Base-by-base conservation (phyloP, 495 filamentous ascomycete genomes). In the Talaromyces trachyspermus region DNA sequence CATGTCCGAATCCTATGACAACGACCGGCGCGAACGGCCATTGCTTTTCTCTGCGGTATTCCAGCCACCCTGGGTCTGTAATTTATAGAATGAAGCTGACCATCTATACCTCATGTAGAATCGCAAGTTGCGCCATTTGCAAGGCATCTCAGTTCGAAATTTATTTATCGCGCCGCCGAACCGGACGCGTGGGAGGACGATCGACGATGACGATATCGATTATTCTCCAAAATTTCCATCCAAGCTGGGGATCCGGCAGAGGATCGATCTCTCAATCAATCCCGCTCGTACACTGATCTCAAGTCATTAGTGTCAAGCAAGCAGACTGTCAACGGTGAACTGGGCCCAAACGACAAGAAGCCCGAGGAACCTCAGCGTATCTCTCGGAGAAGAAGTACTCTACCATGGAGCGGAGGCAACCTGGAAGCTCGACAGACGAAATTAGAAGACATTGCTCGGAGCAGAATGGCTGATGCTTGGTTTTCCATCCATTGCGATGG, bases 61-160 rank as follows among this genome's bases (percentile, higher is more conserved):
- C n/a, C n/a, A n/a, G n/a, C n/a, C n/a, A n/a, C n/a, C n/a, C n/a
- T n/a, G n/a, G n/a, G n/a, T n/a, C n/a, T n/a, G n/a, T n/a, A n/a
- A n/a, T n/a, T n/a, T n/a, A n/a, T n/a, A n/a, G n/a, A n/a, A n/a
- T n/a, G n/a, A n/a, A n/a, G n/a, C n/a, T n/a, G n/a, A n/a, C n/a
- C n/a, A n/a, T n/a, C n/a, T n/a, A n/a, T n/a, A n/a, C n/a, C n/a
- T 33, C 12, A 26, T 25, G 11, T 56, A 94, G 80, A 95, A 94
- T 60, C 82, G 89, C 54, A 90, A 84, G 61, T 74, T 98, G 22
- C 81, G 92, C 43, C 89, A 96, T 69, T 73, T 98, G 12, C 81
- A 86, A 52, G 88, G 86, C 43, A 81, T 98, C 40, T 89, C 85
- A 38, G 66, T 96, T 18, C 87, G 92, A 40, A 98, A 96, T 61